Conservation (phyloP, 1,284 basidiomycete genomes). For the Trametes versicolor region DNA sequence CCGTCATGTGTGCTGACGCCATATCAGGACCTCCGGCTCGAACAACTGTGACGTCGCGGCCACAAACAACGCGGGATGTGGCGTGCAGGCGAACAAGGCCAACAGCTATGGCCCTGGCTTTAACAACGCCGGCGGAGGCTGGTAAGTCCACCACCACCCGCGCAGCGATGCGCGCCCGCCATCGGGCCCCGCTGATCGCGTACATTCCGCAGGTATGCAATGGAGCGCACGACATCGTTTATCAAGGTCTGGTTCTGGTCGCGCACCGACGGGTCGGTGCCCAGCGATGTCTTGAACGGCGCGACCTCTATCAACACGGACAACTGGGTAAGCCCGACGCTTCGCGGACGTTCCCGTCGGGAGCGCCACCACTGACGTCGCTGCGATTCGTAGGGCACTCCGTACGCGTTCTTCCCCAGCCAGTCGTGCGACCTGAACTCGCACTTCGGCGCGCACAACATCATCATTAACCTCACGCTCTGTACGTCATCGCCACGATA, state of each 20-base stretch:
- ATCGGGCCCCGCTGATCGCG: not conserved
- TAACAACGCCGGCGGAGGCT: slow-evolving; percentile 67
- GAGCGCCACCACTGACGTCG: slow-evolving; percentile 9
- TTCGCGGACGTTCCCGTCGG: not conserved
- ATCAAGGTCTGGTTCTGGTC: slow-evolving; percentile 73
- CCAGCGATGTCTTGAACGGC: slow-evolving; percentile 56
- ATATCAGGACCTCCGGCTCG: slow-evolving; percentile 31
- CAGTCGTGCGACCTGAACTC: slow-evolving; percentile 55
- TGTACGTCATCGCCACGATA: slow-evolving; percentile 39
- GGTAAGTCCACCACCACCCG: slow-evolving; percentile 38
- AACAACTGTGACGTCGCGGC: slow-evolving; percentile 61
- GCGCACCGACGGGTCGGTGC: slow-evolving; percentile 52
- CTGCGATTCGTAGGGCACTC: slow-evolving; percentile 53
- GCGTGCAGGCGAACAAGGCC: slow-evolving; percentile 54
- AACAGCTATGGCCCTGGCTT: slow-evolving; percentile 63
- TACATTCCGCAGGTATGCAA: slow-evolving; percentile 43
- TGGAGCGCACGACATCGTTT: slow-evolving; percentile 58
- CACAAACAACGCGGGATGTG: slow-evolving; percentile 70
- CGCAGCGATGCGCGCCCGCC: not conserved
- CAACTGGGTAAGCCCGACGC: slow-evolving; percentile 44
- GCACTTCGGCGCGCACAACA: slow-evolving; percentile 62
- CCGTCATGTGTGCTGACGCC: not conserved
- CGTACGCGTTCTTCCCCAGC: slow-evolving; percentile 62
- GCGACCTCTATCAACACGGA: slow-evolving; percentile 54
- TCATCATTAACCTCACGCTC: slow-evolving; percentile 62